Evolutionary conservation across 2,329 filamentous ascomycete species (phyloP).

Genomic region (Lasiodiplodia sp.): DNA sequence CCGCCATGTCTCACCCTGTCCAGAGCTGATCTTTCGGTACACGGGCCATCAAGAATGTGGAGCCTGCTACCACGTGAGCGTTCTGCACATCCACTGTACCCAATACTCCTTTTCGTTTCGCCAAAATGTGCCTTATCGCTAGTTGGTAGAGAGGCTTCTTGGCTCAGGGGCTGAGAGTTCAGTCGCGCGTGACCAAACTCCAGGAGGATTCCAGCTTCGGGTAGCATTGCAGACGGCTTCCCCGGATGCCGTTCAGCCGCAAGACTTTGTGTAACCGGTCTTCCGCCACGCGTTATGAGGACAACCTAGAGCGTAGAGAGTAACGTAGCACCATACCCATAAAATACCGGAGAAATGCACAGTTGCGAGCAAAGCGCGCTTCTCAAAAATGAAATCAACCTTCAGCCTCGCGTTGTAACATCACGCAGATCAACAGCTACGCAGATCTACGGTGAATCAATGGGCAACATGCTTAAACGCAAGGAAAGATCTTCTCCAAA

Average conservation of each 20-base stretch:
- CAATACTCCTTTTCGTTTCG: neutral
- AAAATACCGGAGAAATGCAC: too few relatives aligned
- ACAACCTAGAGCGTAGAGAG: too few relatives aligned
- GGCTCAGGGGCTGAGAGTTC: neutral
- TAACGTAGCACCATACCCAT: too few relatives aligned
- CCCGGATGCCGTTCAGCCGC: neutral
- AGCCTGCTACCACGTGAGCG: slow-evolving; percentile 1
- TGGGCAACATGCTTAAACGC: neutral
- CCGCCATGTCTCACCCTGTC: neutral
- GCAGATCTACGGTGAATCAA: neutral
- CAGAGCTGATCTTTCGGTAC: neutral
- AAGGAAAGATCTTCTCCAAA: neutral
- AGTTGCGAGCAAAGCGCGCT: neutral
- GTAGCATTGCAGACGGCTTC: neutral
- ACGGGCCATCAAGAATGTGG: neutral
- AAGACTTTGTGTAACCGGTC: neutral
- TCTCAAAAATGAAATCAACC: neutral
- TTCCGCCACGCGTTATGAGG: too few relatives aligned
- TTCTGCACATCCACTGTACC: neutral
- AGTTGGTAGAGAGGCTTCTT: neutral
- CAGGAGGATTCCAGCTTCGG: neutral
- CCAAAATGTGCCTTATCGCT: neutral
- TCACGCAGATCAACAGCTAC: neutral
- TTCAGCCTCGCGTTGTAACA: neutral
- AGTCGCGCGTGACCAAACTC: neutral